Evolutionary conservation across 2,329 filamentous ascomycete species (phyloP), one percentile per base, ranked within the genome.

Genomic region (Xylariales sp.): DNA sequence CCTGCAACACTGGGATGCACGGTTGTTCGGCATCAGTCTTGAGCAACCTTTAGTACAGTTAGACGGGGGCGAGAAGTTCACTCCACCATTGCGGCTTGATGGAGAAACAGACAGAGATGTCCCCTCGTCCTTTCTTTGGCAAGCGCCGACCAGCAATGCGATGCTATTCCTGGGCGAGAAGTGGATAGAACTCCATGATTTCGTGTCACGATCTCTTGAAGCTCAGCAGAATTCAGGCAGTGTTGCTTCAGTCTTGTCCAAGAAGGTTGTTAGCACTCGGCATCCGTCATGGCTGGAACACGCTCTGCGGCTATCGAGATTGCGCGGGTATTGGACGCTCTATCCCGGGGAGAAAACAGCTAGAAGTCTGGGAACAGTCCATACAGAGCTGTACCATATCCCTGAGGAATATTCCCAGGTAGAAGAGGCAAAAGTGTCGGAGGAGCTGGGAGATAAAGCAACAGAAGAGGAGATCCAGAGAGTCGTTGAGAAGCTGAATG

Each of bases 161-260:
- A 78, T 82, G 9, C 71, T 98, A 8, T 84, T 91, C 58, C 81
- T 93, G 42, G 89, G 90, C 31, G 79, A 88, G 35, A 89, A 84
- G 56, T 98, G 93, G 93, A 68, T 78, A 10, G 87, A 95, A 51
- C 74, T 95, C 8, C 89, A 96, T 58, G 76, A 80, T 9, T 93
- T 94, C 52, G 74, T 94, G 2, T 78, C 84, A 9, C 73, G 76
- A 35, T 70, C 82, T 5, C 65, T 90, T 12, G 65, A 71, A 22
- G 57, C 58, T 14, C 65, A 70, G 31, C 61, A 63, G 25, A 50
- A 51, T 7, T 54, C 53, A n/a, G 51, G 63, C 6, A 51, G 60
- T 1, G 53, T 62, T 2, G 64, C 70, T 1, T 51, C 63, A 1
- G 56, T 74, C 6, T 50, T 76, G 14, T 61, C 65, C 5, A 55